Evolutionary conservation across 352 stramenopile species (phyloP).

Genomic region (Pythium dissotocum): DNA sequence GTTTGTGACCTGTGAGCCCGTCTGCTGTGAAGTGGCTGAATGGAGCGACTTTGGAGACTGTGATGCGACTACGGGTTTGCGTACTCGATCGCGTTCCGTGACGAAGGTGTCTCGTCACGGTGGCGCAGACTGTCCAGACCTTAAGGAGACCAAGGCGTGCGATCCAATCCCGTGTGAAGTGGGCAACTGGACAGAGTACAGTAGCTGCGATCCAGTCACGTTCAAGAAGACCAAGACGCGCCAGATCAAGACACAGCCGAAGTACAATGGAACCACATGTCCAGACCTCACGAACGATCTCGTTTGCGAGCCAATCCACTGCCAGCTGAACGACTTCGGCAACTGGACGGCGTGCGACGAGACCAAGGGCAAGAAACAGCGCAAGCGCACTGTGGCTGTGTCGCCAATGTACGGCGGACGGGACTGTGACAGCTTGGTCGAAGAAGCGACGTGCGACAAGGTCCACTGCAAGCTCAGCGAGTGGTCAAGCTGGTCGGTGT

Average conservation of each 20-base stretch:
- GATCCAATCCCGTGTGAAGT: constrained; percentile 39
- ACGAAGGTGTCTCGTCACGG: constrained; percentile 29
- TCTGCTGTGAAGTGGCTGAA: constrained; percentile 40
- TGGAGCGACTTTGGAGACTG: constrained; percentile 54
- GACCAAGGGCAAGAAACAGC: constrained; percentile 19
- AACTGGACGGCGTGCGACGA: constrained; percentile 31
- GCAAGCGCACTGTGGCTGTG: constrained; percentile 8
- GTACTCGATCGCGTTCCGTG: constrained; percentile 39
- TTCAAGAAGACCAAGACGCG: constrained; percentile 56
- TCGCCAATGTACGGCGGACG: constrained; percentile 17
- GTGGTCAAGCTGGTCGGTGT: constrained; percentile 13
- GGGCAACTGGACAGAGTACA: constrained; percentile 51
- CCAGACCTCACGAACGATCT: constrained; percentile 47
- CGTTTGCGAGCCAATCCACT: constrained; percentile 53
- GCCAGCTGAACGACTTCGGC: constrained; percentile 31
- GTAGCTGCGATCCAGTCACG: constrained; percentile 41
- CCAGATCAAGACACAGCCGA: constrained; percentile 29
- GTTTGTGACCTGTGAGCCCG: constrained; percentile 37
- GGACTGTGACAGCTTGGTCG: not conserved
- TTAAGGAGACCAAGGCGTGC: constrained; percentile 42
- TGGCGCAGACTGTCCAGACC: constrained; percentile 33
- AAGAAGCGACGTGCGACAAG: constrained; percentile 19
- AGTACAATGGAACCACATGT: constrained; percentile 45
- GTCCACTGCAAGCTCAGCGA: constrained; percentile 24
- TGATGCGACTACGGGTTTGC: constrained; percentile 37